Evolutionary conservation across 331 rosid species (phyloP), one percentile per base, ranked within the genome.

Genomic region (Dryas integrifolia): DNA sequence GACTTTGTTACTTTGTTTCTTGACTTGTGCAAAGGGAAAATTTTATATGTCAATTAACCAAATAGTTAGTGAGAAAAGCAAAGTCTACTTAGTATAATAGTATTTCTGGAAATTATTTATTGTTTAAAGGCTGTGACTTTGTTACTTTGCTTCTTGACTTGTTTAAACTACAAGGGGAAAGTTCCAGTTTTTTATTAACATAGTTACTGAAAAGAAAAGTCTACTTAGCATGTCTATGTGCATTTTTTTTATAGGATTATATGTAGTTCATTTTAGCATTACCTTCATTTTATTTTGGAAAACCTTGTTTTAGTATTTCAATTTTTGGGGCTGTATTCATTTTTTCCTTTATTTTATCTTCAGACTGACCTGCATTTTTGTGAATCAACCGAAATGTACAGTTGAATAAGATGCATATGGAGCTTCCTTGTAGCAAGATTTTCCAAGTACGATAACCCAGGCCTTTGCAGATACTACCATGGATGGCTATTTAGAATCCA

Each of bases 401-500:
- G 88, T 77, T 72, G 73, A 53, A 49, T 41, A 67, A 45, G 72
- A 80, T 57, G 44, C 55, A 61, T 62, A 72, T 47, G 76, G 74
- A 48, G 74, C 70, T 76, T 83, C 73, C 76, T 47, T 59, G 59
- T 41, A 58, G 65, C 74, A 74, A 40, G 60, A 58, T 70, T 70
- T 56, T 76, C 59, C 59, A 76, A 61, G 77, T 68, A 52, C 45
- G 48, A 56, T 57, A 79, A 74, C 79, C 70, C 55, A 56, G 73
- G 78, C 45, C 9, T 62, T 52, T 71, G 62, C 72, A 69, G 65
- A 70, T 55, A 41, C 72, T 44, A 60, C 67, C 79, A 88, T 92
- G 84, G 88, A 82, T 74, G 79, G 62, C 58, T 73, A n/a, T 77
- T 57, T 69, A 53, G 78, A 78, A 68, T 57, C 62, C 24, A 76